phyloP scores from a whole-genome alignment of 768 basidiomycete genomes.

The Amanita jacksonii region DNA sequence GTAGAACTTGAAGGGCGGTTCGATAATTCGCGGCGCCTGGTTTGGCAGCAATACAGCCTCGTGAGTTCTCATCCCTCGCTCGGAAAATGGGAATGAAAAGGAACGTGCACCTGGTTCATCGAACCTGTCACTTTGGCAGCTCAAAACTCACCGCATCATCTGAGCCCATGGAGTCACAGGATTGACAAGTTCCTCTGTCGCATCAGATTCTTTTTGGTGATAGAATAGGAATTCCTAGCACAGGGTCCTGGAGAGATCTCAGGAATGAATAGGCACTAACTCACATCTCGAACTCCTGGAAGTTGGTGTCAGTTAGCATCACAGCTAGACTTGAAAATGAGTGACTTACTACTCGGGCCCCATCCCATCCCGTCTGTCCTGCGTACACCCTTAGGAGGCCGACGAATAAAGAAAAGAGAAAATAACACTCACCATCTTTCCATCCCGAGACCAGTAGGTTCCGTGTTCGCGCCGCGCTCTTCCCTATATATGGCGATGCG shows the following conservation, averaged over 20 bases:
- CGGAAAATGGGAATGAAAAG: neutral
- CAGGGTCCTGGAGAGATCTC: neutral
- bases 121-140: too few relatives aligned
- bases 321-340: neutral
- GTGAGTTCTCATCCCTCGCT: conserved; percentile 16
- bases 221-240: conserved; percentile 74
- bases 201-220: conserved; percentile 67
- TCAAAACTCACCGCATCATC: conserved; percentile 48
- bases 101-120: too few relatives aligned
- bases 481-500: conserved; percentile 33
- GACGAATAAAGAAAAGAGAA: neutral
- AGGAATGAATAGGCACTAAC: too few relatives aligned
- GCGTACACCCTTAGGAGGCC: neutral
- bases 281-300: conserved; percentile 44
- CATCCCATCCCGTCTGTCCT: conserved; percentile 67
- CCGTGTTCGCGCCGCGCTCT: conserved; percentile 77
- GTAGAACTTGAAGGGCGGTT: conserved; percentile 23
- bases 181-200: conserved; percentile 42
- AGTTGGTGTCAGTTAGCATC: conserved; percentile 7
- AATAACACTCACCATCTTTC: conserved; percentile 53
- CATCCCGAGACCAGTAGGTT: conserved; percentile 76
- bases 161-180: conserved; percentile 69
- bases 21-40: conserved; percentile 15
- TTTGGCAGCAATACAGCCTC: too few relatives aligned
- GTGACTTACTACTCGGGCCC: conserved; percentile 69